phyloP scores from a whole-genome alignment of 1,284 basidiomycete species.

The Neotropicomus parvogracilis region DNA sequence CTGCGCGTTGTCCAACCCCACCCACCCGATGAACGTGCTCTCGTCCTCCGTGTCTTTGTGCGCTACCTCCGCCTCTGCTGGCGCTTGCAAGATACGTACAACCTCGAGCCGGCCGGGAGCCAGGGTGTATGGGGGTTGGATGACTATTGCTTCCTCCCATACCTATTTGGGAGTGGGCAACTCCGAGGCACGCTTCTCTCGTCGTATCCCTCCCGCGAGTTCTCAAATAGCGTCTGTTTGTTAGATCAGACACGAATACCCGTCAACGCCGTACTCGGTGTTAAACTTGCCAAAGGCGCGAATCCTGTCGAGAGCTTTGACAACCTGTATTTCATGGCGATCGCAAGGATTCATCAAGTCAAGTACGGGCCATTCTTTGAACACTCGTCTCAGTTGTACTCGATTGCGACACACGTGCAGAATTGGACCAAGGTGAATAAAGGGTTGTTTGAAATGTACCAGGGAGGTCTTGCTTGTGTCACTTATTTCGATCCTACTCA shows the following conservation, averaged over 20 bases:
- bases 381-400: constrained; percentile 88
- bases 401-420: constrained; percentile 81
- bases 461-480: constrained; percentile 42
- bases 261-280: constrained; percentile 54
- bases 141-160: constrained; percentile 89
- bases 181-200: constrained; percentile 55
- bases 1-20: constrained; percentile 56
- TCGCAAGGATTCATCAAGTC: constrained; percentile 76
- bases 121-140: constrained; percentile 99
- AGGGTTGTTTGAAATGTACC: constrained; percentile 95
- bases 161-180: constrained; percentile 91
- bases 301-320: constrained; percentile 24
- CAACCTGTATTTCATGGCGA: constrained; percentile 80
- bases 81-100: constrained; percentile 85
- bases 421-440: constrained; percentile 88
- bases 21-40: constrained; percentile 53
- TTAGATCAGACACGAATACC: constrained; percentile 58
- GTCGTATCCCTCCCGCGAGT: constrained; percentile 8
- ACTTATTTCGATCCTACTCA: neutral
- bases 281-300: constrained; percentile 44
- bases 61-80: constrained; percentile 84
- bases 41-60: constrained; percentile 66
- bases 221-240: constrained; percentile 13
- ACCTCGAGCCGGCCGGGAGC: constrained; percentile 92
- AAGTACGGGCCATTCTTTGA: constrained; percentile 88